Evolutionary conservation across 192 early-diverging fungal genomes (phyloP).

Genomic region (Backusella morwellensis): DNA sequence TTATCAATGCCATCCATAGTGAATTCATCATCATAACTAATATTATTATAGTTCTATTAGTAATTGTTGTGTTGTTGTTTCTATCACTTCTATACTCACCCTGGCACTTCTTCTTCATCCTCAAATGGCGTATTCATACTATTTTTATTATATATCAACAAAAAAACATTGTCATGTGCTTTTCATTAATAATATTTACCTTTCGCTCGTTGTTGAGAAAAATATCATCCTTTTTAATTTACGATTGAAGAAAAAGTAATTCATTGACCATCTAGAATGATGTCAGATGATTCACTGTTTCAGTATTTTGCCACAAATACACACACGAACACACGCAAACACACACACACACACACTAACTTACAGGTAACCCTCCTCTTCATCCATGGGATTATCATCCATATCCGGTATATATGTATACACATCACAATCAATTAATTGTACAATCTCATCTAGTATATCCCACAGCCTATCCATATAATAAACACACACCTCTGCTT

Average conservation of each 20-base stretch:
- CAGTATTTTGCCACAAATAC: background rate
- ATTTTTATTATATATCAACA: background rate
- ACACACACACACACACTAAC: slow-evolving; percentile 16
- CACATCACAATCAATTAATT: slow-evolving; percentile 83
- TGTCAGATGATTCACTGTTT: slow-evolving; percentile 7
- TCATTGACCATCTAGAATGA: slow-evolving; percentile 82
- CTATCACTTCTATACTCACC: slow-evolving; percentile 24
- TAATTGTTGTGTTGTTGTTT: slow-evolving; percentile 3
- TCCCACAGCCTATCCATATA: slow-evolving; percentile 78
- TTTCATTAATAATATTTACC: slow-evolving; percentile 50
- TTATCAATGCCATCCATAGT: slow-evolving; percentile 65
- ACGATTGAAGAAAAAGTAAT: slow-evolving; percentile 97
- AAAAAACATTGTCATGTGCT: background rate
- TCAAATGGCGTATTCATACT: slow-evolving; percentile 58
- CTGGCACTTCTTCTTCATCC: slow-evolving; percentile 46
- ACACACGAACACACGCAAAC: slow-evolving; percentile 8
- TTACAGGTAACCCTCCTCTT: slow-evolving; percentile 79
- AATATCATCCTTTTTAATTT: slow-evolving; percentile 90
- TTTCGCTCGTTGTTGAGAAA: slow-evolving; percentile 86
- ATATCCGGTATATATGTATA: slow-evolving; percentile 89
- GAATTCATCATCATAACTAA: slow-evolving; percentile 57
- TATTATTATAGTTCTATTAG: slow-evolving; percentile 14
- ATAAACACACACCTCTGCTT: background rate
- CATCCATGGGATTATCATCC: slow-evolving; percentile 88
- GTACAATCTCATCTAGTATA: slow-evolving; percentile 78